A percentile compares a stretch with the other conserved stretches of the same genome.
These are phyloP conservation scores for Gastrodia elata DNA, from an alignment of 106 monocot species.

Conservation along the genomic window DNA sequence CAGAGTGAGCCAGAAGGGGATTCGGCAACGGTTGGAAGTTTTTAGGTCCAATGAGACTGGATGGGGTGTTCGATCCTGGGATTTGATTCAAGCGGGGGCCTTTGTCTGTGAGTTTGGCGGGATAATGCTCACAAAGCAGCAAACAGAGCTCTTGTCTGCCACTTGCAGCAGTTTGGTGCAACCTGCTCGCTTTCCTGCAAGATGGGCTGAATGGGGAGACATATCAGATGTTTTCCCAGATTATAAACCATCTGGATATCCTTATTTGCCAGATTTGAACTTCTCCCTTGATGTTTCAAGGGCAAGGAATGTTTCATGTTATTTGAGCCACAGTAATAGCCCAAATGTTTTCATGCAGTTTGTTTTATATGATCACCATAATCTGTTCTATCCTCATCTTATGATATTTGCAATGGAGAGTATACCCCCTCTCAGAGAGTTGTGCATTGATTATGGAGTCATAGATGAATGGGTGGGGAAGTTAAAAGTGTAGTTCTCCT, in stretches of 20 bases:
- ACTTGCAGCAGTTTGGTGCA: constrained; percentile 19
- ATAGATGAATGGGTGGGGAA: constrained; percentile 8
- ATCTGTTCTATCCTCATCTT: constrained; percentile 33
- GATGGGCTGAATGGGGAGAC: constrained; percentile 60
- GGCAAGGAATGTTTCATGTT: constrained; percentile 45
- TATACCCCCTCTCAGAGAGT: constrained; percentile 46
- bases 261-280: constrained; percentile 15
- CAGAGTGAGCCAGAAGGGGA: constrained; percentile 42
- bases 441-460: constrained; percentile 46
- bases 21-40: constrained; percentile 34
- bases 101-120: constrained; percentile 52
- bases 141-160: constrained; percentile 8
- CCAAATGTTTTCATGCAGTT: constrained; percentile 59
- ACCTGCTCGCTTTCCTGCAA: constrained; percentile 28
- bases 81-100: constrained; percentile 44
- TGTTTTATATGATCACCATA: constrained; percentile 35
- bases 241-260: constrained; percentile 7
- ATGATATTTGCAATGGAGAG: constrained; percentile 63
- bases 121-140: constrained; percentile 22
- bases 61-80: constrained; percentile 53
- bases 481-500: neutral
- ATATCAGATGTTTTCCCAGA: constrained; percentile 25
- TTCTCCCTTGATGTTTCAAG: constrained; percentile 40
- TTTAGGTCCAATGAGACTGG: constrained; percentile 38
- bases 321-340: constrained; percentile 35